phyloP scores from a whole-genome alignment of 73 alveolate genomes.

The Urostyla sp. region DNA sequence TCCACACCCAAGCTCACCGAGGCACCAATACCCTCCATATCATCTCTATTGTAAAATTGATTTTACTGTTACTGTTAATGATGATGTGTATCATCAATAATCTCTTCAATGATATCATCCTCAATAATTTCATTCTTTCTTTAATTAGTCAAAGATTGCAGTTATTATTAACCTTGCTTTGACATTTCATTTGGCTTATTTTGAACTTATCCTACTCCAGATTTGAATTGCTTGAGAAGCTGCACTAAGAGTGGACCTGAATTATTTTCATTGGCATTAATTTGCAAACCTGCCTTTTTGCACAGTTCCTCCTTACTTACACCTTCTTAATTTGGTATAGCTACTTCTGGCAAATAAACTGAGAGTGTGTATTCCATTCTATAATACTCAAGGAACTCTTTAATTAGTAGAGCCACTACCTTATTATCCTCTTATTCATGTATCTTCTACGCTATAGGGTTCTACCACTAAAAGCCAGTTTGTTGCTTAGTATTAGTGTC shows the following conservation, averaged over 20 bases:
- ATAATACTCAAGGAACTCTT: conserved; percentile 71
- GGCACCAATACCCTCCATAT: conserved; percentile 56
- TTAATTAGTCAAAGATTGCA: neutral
- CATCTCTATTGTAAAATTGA: conserved; percentile 11
- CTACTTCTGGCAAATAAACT: conserved; percentile 61
- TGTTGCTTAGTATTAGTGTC: conserved; percentile 34
- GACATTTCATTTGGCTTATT: neutral
- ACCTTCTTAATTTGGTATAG: neutral
- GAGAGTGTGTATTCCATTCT: conserved; percentile 71
- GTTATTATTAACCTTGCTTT: neutral
- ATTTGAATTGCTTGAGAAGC: neutral
- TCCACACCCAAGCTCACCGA: conserved; percentile 78
- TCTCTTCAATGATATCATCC: conserved; percentile 43
- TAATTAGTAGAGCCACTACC: conserved; percentile 34
- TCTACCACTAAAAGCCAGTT: conserved; percentile 53
- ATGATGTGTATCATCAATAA: neutral
- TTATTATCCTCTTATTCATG: conserved; percentile 26
- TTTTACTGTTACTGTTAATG: neutral
- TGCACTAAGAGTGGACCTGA: conserved; percentile 36
- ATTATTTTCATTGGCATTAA: neutral
- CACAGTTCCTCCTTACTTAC: conserved; percentile 36
- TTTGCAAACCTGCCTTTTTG: conserved; percentile 6
- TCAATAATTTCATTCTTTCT: conserved; percentile 14
- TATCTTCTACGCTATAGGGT: conserved; percentile 58
- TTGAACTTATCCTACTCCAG: neutral